Base-by-base conservation (phyloP, 441 rosid species). In the Hura crepitans region DNA sequence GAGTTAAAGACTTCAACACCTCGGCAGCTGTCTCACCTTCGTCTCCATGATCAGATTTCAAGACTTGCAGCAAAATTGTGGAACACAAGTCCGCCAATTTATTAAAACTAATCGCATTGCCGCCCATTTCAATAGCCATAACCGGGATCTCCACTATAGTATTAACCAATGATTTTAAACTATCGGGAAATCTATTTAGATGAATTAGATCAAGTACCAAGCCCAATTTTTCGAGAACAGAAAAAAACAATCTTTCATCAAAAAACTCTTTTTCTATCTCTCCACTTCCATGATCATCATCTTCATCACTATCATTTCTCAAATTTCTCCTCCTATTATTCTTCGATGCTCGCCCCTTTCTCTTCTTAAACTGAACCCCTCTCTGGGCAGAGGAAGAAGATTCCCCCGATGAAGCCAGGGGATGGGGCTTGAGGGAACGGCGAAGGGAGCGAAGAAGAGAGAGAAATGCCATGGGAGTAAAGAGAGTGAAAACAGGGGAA, bases 401-500 rank as follows among this genome's bases (percentile, higher is more conserved):
- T 31, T 57, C 39, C 25, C 30, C 59, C 0, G 23, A 0, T 9
- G 66, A 35, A 20, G 31, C 55, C 20, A 6, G 65, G 37, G 50
- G 66, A 3, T 75, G 75, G 17, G 62, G 75, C 81, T 87, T 94
- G 76, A 88, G 81, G 45, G 83, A 79, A 22, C 90, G 85, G 46
- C 93, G 93, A 47, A 91, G 63, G n/a, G 93, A 88, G 30, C 89
- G 87, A 25, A 93, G 89, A 11, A 93, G 81, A 17, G 93, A 83
- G 57, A 84, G 85, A 66, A 91, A 91, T 18, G 87, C 78, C 55
- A 94, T 69, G 1, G 98, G 98, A 45, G 89, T 86, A 73, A 91
- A 91, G 76, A 89, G 88, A 18, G 93, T 83, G 81, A 88, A 82
- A 62, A 87, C 93, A 20, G 96, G 92, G 57, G 96, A 87, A 55